Conservation (phyloP, 768 basidiomycete species). For the Agrocybe praecox region DNA sequence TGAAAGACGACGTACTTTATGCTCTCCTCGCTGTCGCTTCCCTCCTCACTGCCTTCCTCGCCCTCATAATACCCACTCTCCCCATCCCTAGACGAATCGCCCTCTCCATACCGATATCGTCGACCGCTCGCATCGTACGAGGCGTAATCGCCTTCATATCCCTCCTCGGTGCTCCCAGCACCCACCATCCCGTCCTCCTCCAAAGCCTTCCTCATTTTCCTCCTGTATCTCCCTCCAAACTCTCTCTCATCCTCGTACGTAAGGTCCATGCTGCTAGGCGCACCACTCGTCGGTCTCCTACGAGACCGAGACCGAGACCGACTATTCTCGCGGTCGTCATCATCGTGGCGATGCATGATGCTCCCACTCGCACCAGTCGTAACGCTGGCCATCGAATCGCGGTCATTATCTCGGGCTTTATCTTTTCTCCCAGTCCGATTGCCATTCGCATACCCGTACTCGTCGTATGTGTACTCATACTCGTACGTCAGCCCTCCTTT, state of each 20-base stretch:
- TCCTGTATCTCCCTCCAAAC: too few relatives aligned
- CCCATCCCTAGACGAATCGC: background rate
- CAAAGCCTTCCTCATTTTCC: too few relatives aligned
- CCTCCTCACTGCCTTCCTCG: slow-evolving; percentile 5
- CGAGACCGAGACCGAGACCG: background rate
- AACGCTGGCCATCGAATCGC: background rate
- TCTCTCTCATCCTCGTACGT: too few relatives aligned
- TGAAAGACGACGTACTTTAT: slow-evolving; percentile 19
- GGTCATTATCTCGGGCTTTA: background rate
- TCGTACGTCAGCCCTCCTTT: too few relatives aligned
- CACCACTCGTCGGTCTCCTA: too few relatives aligned
- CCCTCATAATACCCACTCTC: background rate
- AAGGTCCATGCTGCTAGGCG: too few relatives aligned
- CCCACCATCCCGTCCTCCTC: background rate
- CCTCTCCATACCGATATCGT: background rate
- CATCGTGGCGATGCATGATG: background rate
- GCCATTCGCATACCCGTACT: too few relatives aligned
- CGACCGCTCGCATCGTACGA: background rate
- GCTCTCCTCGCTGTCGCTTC: slow-evolving; percentile 22
- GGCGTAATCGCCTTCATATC: background rate
- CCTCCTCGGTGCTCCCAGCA: background rate
- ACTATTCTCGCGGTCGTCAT: background rate
- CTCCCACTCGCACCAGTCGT: background rate
- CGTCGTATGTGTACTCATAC: too few relatives aligned
- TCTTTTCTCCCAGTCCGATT: background rate